A percentile compares a stretch with the other conserved stretches of the same genome.
Evolutionary conservation across 2,329 filamentous ascomycete genomes (phyloP).

Genomic region (Exophiala dermatitidis): DNA sequence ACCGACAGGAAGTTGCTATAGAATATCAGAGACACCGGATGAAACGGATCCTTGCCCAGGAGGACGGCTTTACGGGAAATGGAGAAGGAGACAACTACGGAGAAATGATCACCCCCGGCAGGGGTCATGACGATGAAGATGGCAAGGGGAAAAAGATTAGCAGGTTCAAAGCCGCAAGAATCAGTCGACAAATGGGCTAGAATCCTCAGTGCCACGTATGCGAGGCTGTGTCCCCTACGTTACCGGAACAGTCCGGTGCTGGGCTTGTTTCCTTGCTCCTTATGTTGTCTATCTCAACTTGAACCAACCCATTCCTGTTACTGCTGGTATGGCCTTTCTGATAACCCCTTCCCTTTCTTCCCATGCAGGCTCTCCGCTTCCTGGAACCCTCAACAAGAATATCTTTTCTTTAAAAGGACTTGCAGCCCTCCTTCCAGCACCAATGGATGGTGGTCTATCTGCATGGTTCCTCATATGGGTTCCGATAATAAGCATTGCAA

Average conservation of each 20-base stretch:
- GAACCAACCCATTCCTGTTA: too few species aligned
- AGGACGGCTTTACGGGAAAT: conserved; percentile 64
- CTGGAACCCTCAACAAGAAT: conserved; percentile 10
- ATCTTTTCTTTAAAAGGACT: conserved; percentile 10
- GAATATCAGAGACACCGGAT: conserved; percentile 81
- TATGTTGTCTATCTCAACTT: too few species aligned
- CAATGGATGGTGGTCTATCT: conserved; percentile 5
- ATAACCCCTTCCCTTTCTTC: background rate
- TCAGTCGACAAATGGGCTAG: conserved; percentile 27
- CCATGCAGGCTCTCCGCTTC: background rate
- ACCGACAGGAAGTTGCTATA: conserved; percentile 69
- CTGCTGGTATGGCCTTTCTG: background rate
- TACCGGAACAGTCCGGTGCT: too few species aligned
- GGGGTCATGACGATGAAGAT: conserved; percentile 50
- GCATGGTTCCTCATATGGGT: conserved; percentile 16
- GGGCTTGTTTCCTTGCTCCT: too few species aligned
- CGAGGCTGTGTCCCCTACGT: too few species aligned
- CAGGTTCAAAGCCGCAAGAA: conserved; percentile 43
- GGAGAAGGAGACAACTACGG: conserved; percentile 55
- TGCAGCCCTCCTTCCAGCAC: conserved; percentile 16
- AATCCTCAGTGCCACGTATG: background rate
- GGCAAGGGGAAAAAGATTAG: conserved; percentile 47
- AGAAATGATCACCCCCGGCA: conserved; percentile 58
- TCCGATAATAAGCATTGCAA: conserved; percentile 30
- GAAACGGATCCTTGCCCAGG: conserved; percentile 70